Base-by-base conservation (phyloP, 2,329 filamentous ascomycete species). In the Fusarium miscanthi region DNA sequence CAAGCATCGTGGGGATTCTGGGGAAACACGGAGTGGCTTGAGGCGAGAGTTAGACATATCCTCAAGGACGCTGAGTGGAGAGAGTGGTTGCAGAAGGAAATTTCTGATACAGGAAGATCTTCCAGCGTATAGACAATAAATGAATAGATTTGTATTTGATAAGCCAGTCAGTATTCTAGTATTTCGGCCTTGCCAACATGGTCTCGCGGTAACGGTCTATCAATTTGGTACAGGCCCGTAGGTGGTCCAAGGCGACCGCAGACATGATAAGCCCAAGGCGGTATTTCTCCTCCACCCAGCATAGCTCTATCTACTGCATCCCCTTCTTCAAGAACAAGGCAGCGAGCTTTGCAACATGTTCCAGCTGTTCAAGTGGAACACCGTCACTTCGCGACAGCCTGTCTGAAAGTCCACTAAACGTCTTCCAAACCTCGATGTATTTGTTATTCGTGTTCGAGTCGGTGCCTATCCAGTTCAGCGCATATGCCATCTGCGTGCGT, bases 1-100 rank as follows among this genome's bases (percentile, higher is more conserved):
- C 87, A 89, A 77, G 87, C 87, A 0, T 88, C 87, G 0, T 90
- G 88, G 88, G 88, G 88, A 0, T 89, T 89, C 66, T 90, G 88
- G 88, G 88, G 88, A 0, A 89, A 90, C 41, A 88, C 86, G 0
- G 83, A 85, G 42, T 90, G 88, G 88, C 83, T 90, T 1, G 85
- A 89, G 73, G 86, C 86, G 0, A 83, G 88, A 54, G 87, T 87
- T 1, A 81, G 87, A 43, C 83, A 77, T 5, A 88, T 89, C 48
- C 48, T 88, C 37, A 76, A 73, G 3, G 84, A 89, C 38, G 57
- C 76, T 13, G 71, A 53, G 0, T 89, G 87, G 87, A 80, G 73
- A 49, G 66, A 78, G 1, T 88, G 87, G 86, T 64, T 88, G 11
- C 64, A 72, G 31, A 57, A 72, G 19, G 76, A 80, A 35, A 27